Evolutionary conservation across 2,329 filamentous ascomycete genomes (phyloP), one percentile per base, ranked within the genome.

Genomic region (Aspergillus japonicus): DNA sequence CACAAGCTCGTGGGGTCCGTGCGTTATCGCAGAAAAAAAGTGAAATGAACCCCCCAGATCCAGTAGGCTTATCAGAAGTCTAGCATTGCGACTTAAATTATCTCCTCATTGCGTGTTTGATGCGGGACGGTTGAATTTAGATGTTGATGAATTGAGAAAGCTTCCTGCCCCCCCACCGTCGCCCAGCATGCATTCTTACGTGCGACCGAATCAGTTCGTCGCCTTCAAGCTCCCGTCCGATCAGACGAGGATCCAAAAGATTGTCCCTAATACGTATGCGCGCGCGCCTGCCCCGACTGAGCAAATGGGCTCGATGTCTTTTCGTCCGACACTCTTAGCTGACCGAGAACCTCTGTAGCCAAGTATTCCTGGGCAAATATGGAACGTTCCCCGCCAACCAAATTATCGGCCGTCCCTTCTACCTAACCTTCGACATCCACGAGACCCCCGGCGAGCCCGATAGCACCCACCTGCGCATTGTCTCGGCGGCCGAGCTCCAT

Each of bases 321-420:
- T 61, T 49, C 47, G 33, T 59, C 33, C 10, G 35, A 10, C 50
- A 29, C 42, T 31, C 33, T 35, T 26, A 33, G 47, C 58, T 64
- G 60, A 65, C 65, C 57, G 21, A 29, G 26, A 29, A 3, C 58
- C 47, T 26, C 21, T 47, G 10, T 66, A 97, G 93, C 47, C 91
- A 87, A 49, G 89, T 98, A 65, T 92, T 91, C 1, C 82, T 98
- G 35, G 92, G 92, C 58, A 98, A 97, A 85, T 96, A 95, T 74
- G 95, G 95, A 64, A 87, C 87, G 2, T 97, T 99, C 72, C 89
- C 91, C 16, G 87, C 91, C 55, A 97, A 98, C 72, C 85, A 95
- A 33, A 86, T 99, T 50, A 85, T 99, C 63, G 89, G 92, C n/a
- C 88, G 95, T 7, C 95, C 95, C 0, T 96, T 91, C 73, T 87